Conservation (phyloP, 768 basidiomycete species). For the Fomitopsis serialis region DNA sequence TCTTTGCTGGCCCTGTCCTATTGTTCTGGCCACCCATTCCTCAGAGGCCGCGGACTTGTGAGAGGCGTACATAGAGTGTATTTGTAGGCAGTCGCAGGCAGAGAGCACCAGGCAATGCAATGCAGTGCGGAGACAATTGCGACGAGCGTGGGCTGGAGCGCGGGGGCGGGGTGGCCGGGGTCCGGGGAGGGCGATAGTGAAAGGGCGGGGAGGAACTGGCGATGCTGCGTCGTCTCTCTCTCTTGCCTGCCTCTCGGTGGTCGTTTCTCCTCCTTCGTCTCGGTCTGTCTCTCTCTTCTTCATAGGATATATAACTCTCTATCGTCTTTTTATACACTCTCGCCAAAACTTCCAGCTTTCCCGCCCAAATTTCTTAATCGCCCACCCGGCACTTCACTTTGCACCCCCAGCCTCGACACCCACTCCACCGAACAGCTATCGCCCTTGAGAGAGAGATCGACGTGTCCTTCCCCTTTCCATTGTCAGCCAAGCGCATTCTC, state of each 20-base stretch:
- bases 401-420: constrained; percentile 12
- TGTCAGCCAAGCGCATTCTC: not conserved
- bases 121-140: not conserved
- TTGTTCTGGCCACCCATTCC: constrained; percentile 1
- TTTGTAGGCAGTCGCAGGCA: too few relatives aligned
- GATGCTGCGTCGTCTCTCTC: constrained; percentile 21
- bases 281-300: constrained; percentile 28
- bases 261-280: constrained; percentile 22
- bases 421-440: constrained; percentile 10
- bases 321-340: constrained; percentile 23
- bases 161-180: constrained; percentile 19
- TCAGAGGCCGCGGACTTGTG: too few relatives aligned
- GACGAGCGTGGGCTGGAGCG: constrained; percentile 3
- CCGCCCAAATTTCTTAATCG: constrained; percentile 22
- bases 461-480: constrained; percentile 14
- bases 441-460: constrained; percentile 21
- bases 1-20: not conserved
- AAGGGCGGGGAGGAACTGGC: constrained; percentile 8
- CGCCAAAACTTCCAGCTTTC: constrained; percentile 15
- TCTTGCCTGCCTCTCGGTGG: constrained; percentile 22
- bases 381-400: constrained; percentile 20
- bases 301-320: constrained; percentile 28
- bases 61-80: too few relatives aligned
- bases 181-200: constrained; percentile 19
- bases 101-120: not conserved